Conservation (phyloP, 2,329 filamentous ascomycete genomes). For the Fusarium secorum region DNA sequence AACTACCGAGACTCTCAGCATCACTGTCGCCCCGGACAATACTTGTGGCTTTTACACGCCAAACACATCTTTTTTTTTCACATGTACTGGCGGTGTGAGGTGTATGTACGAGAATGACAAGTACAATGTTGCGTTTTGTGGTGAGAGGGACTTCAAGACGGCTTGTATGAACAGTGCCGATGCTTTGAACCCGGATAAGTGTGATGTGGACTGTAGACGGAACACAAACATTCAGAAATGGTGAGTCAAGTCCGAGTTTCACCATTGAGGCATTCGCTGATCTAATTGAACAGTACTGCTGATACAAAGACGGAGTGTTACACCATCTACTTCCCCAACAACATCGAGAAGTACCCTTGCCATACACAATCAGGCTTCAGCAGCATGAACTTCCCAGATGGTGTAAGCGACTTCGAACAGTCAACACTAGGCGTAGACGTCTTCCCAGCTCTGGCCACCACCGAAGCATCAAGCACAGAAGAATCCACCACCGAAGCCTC, state of each 20-base stretch:
- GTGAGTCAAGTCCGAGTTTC: not conserved
- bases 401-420: not conserved
- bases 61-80: slow-evolving; percentile 7
- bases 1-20: slow-evolving; percentile 7
- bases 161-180: slow-evolving; percentile 12
- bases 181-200: slow-evolving; percentile 3
- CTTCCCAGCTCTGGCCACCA: not conserved
- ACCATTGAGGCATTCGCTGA: not conserved
- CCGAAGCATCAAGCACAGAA: not conserved
- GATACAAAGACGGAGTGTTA: slow-evolving; percentile 4
- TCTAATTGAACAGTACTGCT: slow-evolving; percentile 1
- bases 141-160: slow-evolving; percentile 7
- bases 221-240: slow-evolving; percentile 28
- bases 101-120: slow-evolving; percentile 29
- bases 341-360: slow-evolving; percentile 13
- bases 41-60: slow-evolving; percentile 17
- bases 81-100: not conserved
- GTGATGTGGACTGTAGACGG: slow-evolving; percentile 18
- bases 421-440: slow-evolving; percentile 1
- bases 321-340: slow-evolving; percentile 17
- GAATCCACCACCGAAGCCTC: not conserved
- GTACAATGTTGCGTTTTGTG: slow-evolving; percentile 28
- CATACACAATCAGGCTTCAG: slow-evolving; percentile 6
- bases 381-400: slow-evolving; percentile 11
- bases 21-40: slow-evolving; percentile 11